Percentiles rank a stretch among this genome's conserved stretches.
Conservation (phyloP, 768 basidiomycete genomes). For the Collybiopsis luxurians region DNA sequence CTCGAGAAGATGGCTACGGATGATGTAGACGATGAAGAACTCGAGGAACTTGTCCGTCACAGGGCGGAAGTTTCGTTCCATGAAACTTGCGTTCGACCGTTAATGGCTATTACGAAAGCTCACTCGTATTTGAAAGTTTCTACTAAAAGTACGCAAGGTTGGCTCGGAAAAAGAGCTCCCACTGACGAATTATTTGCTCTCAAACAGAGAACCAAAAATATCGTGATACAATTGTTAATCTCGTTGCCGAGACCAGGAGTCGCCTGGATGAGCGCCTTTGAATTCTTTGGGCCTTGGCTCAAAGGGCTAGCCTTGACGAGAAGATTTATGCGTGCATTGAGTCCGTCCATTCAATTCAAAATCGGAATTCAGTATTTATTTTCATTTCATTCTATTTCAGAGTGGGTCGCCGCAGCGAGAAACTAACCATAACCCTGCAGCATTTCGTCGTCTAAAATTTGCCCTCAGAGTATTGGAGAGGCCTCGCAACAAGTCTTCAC, state of each 20-base stretch:
- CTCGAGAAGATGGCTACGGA: conserved; percentile 1
- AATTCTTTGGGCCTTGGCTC: conserved; percentile 10
- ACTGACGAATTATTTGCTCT: no score
- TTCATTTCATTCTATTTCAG: no score
- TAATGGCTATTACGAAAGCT: neutral
- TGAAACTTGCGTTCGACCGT: neutral
- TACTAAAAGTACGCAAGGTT: neutral
- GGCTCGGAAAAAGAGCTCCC: no score
- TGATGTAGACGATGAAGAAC: neutral
- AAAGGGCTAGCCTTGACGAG: conserved; percentile 7
- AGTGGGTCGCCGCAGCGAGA: neutral
- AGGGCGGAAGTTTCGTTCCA: conserved; percentile 1
- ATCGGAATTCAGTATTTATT: neutral
- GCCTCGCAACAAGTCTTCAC: conserved; percentile 14
- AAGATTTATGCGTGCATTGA: conserved; percentile 16
- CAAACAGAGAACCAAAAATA: no score
- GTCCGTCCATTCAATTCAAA: conserved; percentile 5
- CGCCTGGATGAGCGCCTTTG: conserved; percentile 9
- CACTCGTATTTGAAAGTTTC: neutral
- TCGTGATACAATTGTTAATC: neutral
- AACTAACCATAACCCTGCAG: neutral
- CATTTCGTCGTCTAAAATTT: neutral
- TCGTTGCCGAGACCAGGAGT: neutral
- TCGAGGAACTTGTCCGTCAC: neutral
- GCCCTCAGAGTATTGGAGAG: conserved; percentile 9